Evolutionary conservation across 495 filamentous ascomycete genomes (phyloP).

Genomic region (Physcia stellaris): DNA sequence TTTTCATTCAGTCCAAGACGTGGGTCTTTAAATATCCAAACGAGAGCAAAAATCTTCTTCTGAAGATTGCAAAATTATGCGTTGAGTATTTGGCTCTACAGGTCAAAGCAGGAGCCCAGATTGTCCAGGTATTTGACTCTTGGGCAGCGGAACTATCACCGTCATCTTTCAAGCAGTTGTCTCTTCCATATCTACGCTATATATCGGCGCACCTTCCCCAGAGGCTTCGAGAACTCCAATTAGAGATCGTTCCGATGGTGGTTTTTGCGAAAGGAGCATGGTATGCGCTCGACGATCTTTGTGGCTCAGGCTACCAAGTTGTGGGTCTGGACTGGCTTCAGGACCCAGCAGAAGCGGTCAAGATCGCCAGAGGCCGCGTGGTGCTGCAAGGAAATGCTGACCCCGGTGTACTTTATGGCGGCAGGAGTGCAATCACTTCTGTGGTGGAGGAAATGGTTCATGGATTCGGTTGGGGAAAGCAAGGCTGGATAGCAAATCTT

Average conservation of each 20-base stretch:
- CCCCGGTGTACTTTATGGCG: constrained; percentile 83
- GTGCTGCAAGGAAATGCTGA: constrained; percentile 92
- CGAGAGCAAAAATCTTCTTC: constrained; percentile 63
- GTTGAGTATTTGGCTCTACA: constrained; percentile 89
- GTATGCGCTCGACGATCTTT: constrained; percentile 81
- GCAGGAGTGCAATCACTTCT: constrained; percentile 59
- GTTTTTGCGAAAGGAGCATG: constrained; percentile 99
- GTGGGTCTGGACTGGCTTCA: constrained; percentile 93
- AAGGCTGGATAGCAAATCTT: constrained; percentile 76
- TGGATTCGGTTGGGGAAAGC: constrained; percentile 78
- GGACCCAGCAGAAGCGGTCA: constrained; percentile 71
- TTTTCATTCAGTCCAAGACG: constrained; percentile 82
- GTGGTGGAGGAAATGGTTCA: constrained; percentile 71
- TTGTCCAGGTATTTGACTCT: constrained; percentile 97
- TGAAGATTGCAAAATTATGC: constrained; percentile 84
- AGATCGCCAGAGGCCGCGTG: constrained; percentile 58
- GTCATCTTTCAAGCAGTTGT: constrained; percentile 63
- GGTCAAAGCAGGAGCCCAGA: constrained; percentile 78
- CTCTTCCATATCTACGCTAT: constrained; percentile 71
- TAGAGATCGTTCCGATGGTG: constrained; percentile 88
- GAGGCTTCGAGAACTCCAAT: constrained; percentile 52
- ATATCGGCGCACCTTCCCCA: constrained; percentile 68
- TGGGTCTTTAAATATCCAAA: constrained; percentile 88
- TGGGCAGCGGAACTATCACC: constrained; percentile 94
- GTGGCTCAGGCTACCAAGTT: constrained; percentile 80